Conservation (phyloP, 176 grass and related monocot species). For the Raddia guianensis region DNA sequence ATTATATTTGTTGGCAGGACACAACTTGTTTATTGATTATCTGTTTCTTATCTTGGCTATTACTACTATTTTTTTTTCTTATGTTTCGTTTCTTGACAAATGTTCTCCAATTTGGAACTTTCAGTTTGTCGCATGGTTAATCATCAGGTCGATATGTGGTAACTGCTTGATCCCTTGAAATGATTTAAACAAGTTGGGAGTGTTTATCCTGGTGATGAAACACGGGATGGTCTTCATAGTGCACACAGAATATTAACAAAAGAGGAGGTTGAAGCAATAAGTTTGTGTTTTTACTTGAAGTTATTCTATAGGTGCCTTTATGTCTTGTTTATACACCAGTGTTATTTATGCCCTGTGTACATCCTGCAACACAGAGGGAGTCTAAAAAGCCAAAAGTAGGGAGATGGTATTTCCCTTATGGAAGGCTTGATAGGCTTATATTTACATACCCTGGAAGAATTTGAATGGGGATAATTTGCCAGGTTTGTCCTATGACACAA, state of each 20-base stretch:
- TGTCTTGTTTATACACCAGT: conserved; percentile 31
- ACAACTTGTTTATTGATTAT: neutral
- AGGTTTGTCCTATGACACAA: conserved; percentile 58
- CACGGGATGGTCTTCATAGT: conserved; percentile 44
- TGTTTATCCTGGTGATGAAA: conserved; percentile 55
- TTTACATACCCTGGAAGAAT: conserved; percentile 80
- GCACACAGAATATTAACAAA: conserved; percentile 82
- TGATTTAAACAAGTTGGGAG: conserved; percentile 86
- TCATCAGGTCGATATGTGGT: conserved; percentile 81
- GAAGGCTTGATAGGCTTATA: conserved; percentile 81
- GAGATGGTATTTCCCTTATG: conserved; percentile 86
- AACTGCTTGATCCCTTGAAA: too few relatives aligned
- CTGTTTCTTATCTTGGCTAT: conserved; percentile 7
- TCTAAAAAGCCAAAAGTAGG: conserved; percentile 81
- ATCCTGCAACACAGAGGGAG: conserved; percentile 67
- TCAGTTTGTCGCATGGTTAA: conserved; percentile 97
- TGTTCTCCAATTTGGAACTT: conserved; percentile 97
- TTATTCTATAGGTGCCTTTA: conserved; percentile 23
- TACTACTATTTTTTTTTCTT: neutral
- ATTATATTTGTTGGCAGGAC: neutral
- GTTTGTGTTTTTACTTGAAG: conserved; percentile 46
- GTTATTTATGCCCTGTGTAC: conserved; percentile 33
- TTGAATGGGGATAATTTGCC: conserved; percentile 60
- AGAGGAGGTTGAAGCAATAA: conserved; percentile 81
- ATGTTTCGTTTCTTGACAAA: conserved; percentile 61